These are phyloP conservation scores for Ampelocalamus luodianensis DNA, from an alignment of 176 grass and related monocot genomes.

Conservation along the genomic window DNA sequence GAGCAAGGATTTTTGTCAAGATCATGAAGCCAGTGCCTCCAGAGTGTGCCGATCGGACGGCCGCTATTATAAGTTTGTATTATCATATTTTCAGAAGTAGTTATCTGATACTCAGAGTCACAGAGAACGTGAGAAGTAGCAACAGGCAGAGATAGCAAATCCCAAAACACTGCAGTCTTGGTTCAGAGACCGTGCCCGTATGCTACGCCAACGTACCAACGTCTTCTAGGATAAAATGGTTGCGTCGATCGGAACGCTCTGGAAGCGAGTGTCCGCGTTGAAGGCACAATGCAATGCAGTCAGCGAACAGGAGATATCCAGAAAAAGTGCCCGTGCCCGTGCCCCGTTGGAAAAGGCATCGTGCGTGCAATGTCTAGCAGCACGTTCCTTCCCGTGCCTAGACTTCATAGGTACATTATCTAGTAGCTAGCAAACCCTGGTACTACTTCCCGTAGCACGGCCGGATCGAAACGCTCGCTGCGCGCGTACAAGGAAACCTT, in stretches of 20 bases:
- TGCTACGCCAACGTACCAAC: no score
- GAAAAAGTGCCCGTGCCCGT: constrained; percentile 24
- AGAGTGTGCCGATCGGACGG: not conserved
- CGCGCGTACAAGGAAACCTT: no score
- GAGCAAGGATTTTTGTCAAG: not conserved
- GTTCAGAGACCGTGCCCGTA: no score
- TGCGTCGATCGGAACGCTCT: not conserved
- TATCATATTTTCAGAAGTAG: not conserved
- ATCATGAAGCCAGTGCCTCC: not conserved
- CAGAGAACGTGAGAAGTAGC: not conserved
- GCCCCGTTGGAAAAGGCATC: constrained; percentile 34
- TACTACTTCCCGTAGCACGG: no score
- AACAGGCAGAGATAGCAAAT: not conserved
- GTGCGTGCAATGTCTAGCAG: not conserved
- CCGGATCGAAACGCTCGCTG: no score
- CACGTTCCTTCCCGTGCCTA: no score
- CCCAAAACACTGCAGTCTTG: not conserved
- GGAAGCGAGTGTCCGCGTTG: constrained; percentile 17
- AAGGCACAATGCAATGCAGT: not conserved
- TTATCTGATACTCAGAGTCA: not conserved
- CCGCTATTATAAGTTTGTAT: not conserved
- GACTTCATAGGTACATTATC: no score
- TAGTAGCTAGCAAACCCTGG: no score
- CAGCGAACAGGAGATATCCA: not conserved
- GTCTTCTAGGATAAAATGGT: no score